These are phyloP conservation scores for Amanita phalloides DNA, from an alignment of 768 basidiomycete species.

Conservation along the genomic window DNA sequence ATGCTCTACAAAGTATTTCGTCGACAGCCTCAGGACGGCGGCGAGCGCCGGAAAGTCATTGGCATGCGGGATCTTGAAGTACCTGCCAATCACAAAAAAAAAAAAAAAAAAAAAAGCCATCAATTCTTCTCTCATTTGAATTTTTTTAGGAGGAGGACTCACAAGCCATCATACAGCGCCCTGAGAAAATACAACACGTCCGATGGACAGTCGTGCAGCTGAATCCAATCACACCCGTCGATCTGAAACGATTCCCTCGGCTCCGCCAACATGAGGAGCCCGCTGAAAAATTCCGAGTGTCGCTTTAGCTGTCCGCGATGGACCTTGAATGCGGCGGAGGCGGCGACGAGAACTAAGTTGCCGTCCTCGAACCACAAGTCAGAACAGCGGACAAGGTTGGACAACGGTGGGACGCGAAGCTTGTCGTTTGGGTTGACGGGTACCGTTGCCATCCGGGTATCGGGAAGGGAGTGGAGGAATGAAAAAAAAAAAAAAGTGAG, in stretches of 20 bases:
- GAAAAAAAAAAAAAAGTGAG: no score
- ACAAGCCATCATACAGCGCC: conserved; percentile 74
- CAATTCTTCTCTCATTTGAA: background rate
- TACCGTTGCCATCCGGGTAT: background rate
- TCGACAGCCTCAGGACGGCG: conserved; percentile 58
- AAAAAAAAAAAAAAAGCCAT: background rate
- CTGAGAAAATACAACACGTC: conserved; percentile 58
- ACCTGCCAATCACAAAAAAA: conserved; percentile 22
- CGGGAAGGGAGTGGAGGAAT: background rate
- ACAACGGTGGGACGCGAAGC: background rate
- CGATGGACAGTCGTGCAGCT: conserved; percentile 53
- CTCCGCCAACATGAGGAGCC: conserved; percentile 48
- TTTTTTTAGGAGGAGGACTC: conserved; percentile 14
- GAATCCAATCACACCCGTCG: conserved; percentile 50
- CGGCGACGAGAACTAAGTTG: conserved; percentile 54
- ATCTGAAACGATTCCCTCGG: conserved; percentile 27
- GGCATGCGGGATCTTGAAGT: conserved; percentile 37
- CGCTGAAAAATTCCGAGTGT: conserved; percentile 70
- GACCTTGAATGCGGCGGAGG: conserved; percentile 55
- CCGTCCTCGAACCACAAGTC: conserved; percentile 72
- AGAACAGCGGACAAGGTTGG: conserved; percentile 27
- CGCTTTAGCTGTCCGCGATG: conserved; percentile 65
- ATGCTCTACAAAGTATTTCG: conserved; percentile 66
- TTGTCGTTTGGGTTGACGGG: background rate
- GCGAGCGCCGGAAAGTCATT: conserved; percentile 50